Evolutionary conservation across 441 rosid species (phyloP).

Genomic region (Gossypium trilobum): DNA sequence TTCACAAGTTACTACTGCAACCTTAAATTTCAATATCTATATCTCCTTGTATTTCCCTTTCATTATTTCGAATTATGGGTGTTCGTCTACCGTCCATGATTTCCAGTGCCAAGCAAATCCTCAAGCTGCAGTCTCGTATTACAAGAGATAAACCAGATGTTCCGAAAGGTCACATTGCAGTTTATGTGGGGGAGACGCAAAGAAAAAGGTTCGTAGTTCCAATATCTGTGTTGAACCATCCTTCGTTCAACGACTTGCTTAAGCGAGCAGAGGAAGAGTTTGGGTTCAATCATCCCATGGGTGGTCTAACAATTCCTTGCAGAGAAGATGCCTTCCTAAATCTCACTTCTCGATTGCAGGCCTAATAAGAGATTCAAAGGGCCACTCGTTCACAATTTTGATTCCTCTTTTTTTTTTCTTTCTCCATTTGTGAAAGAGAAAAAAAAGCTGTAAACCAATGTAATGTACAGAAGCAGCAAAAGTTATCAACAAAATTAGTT

Average conservation of each 20-base stretch:
- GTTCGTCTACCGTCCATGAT: conserved; percentile 17
- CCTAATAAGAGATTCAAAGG: not conserved
- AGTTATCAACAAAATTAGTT: not conserved
- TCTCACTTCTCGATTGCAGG: conserved; percentile 25
- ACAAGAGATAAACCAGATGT: conserved; percentile 11
- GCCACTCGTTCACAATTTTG: not conserved
- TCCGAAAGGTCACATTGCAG: conserved; percentile 47
- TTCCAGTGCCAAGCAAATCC: conserved; percentile 18
- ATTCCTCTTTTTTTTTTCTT: not conserved
- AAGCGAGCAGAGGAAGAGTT: conserved; percentile 43
- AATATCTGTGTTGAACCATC: conserved; percentile 29
- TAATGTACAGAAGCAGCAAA: not conserved
- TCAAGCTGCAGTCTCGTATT: not conserved
- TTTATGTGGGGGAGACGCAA: conserved; percentile 34
- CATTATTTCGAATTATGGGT: conserved; percentile 21
- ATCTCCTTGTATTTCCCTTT: not conserved
- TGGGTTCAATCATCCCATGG: conserved; percentile 45
- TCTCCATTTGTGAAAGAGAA: not conserved
- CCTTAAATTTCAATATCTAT: not conserved
- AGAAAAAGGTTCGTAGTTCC: conserved; percentile 37
- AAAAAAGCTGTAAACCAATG: not conserved
- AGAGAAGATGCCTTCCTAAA: conserved; percentile 29
- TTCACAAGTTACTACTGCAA: not conserved
- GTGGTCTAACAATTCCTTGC: conserved; percentile 45
- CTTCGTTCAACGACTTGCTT: conserved; percentile 34